phyloP scores from a whole-genome alignment of 768 basidiomycete genomes.

The Russula griseocarnosa region DNA sequence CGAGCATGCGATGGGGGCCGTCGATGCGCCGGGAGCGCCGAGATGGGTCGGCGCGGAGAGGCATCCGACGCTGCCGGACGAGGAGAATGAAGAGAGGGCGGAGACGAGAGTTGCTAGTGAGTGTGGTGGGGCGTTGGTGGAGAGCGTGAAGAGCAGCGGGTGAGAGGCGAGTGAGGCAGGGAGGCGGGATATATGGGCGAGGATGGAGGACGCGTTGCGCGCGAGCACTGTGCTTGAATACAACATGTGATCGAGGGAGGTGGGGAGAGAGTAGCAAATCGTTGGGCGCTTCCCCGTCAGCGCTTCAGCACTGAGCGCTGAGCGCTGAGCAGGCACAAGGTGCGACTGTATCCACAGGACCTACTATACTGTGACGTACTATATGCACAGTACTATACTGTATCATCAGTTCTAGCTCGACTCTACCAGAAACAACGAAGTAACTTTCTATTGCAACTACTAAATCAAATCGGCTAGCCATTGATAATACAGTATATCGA shows the following conservation, averaged over 20 bases:
- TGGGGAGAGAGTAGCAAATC: too few species aligned
- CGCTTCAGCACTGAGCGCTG: too few species aligned
- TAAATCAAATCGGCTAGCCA: too few species aligned
- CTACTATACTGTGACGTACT: too few species aligned
- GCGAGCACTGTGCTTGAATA: conserved; percentile 24
- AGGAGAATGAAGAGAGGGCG: conserved; percentile 29
- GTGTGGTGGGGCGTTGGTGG: conserved; percentile 38
- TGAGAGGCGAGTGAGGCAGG: conserved; percentile 26
- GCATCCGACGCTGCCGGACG: conserved; percentile 50
- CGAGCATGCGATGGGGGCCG: conserved; percentile 46
- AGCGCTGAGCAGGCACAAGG: too few species aligned
- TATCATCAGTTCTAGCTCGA: too few species aligned
- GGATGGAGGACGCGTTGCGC: conserved; percentile 19
- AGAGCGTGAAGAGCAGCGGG: conserved; percentile 50
- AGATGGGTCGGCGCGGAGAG: conserved; percentile 47
- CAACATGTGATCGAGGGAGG: conserved; percentile 8
- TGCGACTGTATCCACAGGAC: too few species aligned
- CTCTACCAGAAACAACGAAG: too few species aligned
- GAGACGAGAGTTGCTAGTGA: conserved; percentile 37
- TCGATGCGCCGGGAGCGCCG: conserved; percentile 19
- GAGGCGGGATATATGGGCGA: conserved; percentile 16
- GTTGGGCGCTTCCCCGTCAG: too few species aligned
- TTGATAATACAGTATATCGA: too few species aligned
- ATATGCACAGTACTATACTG: too few species aligned
- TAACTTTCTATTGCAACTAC: too few species aligned